Evolutionary conservation across 2,329 filamentous ascomycete species (phyloP).

Genomic region (Tolypocladium inflatum): DNA sequence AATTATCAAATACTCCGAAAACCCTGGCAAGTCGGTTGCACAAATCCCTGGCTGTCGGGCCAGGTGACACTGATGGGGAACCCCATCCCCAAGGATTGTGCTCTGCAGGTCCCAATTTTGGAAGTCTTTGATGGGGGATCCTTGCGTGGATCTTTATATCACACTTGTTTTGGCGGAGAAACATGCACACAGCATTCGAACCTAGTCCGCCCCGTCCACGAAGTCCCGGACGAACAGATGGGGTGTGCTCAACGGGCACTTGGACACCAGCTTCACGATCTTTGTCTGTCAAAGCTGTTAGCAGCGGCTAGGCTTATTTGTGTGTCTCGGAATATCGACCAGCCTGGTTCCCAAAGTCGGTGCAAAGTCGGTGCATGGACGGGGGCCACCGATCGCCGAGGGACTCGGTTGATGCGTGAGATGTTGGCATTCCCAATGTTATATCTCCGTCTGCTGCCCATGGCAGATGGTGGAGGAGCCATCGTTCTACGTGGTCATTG

Average conservation of each 20-base stretch:
- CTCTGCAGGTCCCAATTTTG: neutral
- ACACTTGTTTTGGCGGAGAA: neutral
- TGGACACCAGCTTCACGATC: neutral
- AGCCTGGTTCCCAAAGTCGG: too few species aligned
- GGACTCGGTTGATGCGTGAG: neutral
- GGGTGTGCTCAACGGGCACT: neutral
- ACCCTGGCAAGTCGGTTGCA: too few species aligned
- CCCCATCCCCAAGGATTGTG: neutral
- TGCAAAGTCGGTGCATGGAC: neutral
- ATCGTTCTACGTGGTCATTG: neutral
- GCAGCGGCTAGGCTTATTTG: neutral
- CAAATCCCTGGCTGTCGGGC: neutral
- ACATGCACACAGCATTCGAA: neutral
- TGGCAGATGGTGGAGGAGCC: neutral
- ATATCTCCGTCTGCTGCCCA: neutral
- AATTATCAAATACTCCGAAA: neutral
- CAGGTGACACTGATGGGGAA: neutral
- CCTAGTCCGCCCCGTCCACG: neutral
- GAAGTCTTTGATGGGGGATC: neutral
- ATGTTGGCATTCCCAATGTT: neutral
- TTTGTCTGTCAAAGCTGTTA: neutral
- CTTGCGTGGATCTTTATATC: neutral
- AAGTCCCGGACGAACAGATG: neutral
- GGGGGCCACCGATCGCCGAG: neutral
- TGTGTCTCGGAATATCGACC: neutral